Evolutionary conservation across 2,329 filamentous ascomycete genomes (phyloP).

Genomic region (Coniochaeta ligniaria): DNA sequence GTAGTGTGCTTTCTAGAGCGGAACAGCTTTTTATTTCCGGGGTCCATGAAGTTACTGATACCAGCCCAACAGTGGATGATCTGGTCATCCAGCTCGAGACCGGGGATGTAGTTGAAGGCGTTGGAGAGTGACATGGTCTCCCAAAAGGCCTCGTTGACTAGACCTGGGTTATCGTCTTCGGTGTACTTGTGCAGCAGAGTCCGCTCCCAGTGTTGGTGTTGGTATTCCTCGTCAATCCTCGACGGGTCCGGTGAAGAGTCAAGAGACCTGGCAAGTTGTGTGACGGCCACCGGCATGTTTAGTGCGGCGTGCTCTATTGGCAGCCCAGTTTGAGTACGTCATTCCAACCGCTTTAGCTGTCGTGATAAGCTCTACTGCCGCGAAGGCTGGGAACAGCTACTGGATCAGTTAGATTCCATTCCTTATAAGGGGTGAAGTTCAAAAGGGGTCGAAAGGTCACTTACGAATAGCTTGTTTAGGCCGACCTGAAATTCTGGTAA

Average conservation of each 20-base stretch:
- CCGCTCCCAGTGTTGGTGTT: no score
- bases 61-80: slow-evolving; percentile 87
- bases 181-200: no score
- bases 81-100: slow-evolving; percentile 60
- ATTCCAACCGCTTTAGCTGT: background rate
- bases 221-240: no score
- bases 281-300: no score
- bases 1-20: slow-evolving; percentile 81
- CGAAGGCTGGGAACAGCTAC: background rate
- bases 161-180: no score
- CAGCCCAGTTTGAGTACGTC: background rate
- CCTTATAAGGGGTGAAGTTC: background rate
- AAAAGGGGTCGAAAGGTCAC: background rate
- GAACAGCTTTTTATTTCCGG: slow-evolving; percentile 84
- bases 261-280: no score
- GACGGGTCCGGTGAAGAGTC: no score
- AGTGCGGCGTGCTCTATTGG: background rate
- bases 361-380: background rate
- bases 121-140: slow-evolving; percentile 50
- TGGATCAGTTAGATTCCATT: background rate
- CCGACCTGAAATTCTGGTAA: background rate
- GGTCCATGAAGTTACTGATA: slow-evolving; percentile 86
- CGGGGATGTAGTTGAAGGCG: slow-evolving; percentile 58
- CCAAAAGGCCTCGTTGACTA: no score
- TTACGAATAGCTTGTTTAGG: background rate